Evolutionary conservation across 441 rosid species (phyloP), one percentile per base, ranked within the genome.

Genomic region (California macrophylla): DNA sequence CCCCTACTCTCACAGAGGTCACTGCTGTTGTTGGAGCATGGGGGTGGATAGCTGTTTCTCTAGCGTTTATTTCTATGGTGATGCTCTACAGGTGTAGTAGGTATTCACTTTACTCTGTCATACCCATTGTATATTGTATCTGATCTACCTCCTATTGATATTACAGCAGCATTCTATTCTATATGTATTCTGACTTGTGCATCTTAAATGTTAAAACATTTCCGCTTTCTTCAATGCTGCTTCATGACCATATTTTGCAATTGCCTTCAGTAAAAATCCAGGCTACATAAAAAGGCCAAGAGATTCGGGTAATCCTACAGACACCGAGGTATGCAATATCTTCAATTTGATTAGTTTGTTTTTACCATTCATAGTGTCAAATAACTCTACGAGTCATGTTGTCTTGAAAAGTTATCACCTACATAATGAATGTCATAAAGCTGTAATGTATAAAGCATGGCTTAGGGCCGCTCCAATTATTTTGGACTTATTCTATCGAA

Each of bases 11-110:
- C 77, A 82, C 98, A 40, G 89, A 80, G 83, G 78, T 91, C 69
- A 91, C 97, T 77, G 96, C 97, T 72, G 77, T 69, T 83, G 80
- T 82, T 83, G 98, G 93, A 72, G 80, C 91, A 64, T 91, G 97
- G 97, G 89, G 87, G 54, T 88, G 95, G 88, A 73, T 75, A 36
- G 78, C 86, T 77, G 85, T 91, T 72, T 86, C 97, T 74, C 69
- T 85, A 40, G 87, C 88, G 64, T 70, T 80, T 77, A 75, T 69
- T 74, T 71, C 96, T 4, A 77, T 93, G 69, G 42, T 88, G 66
- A 75, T 86, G 84, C 83, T 93, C 75, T 83, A 84, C 75, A 82
- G 84, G 72, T 90, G 92, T 77, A 83, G 91, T 71, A 84, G 96
- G 97, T 93, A 88, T 80, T 68, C 16, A 28, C 71, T 60, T 74